These are phyloP conservation scores for Cubamyces sp. DNA, from an alignment of 768 basidiomycete genomes.

Conservation along the genomic window DNA sequence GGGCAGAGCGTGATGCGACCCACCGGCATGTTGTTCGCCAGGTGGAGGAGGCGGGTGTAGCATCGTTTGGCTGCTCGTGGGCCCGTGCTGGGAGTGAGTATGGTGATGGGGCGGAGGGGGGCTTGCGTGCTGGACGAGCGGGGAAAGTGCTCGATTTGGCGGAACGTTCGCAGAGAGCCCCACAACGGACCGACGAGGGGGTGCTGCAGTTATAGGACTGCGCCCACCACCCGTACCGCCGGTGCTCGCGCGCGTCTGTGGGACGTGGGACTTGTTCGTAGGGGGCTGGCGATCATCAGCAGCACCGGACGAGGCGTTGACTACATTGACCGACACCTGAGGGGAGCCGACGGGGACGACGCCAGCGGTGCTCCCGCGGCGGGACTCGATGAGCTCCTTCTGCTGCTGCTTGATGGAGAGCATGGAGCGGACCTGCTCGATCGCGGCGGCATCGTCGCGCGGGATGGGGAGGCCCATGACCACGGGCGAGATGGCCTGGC, in stretches of 20 bases:
- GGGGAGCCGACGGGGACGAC: conserved; percentile 31
- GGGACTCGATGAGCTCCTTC: conserved; percentile 71
- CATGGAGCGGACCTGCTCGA: conserved; percentile 67
- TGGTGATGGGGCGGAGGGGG: conserved; percentile 34
- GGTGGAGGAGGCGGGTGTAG: conserved; percentile 26
- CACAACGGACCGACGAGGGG: conserved; percentile 31
- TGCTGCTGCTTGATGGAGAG: conserved; percentile 70
- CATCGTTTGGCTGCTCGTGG: conserved; percentile 20
- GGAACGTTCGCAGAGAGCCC: conserved; percentile 29
- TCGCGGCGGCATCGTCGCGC: conserved; percentile 59
- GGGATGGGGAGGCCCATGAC: conserved; percentile 60
- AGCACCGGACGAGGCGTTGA: conserved; percentile 22
- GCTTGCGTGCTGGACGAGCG: conserved; percentile 35
- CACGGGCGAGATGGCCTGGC: conserved; percentile 63
- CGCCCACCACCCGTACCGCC: conserved; percentile 32
- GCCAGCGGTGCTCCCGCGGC: conserved; percentile 58
- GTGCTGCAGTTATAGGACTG: conserved; percentile 42
- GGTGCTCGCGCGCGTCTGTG: background rate
- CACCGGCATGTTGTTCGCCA: conserved; percentile 6
- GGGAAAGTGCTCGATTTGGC: conserved; percentile 42
- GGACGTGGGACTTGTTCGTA: background rate
- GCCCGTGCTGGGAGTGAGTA: conserved; percentile 39
- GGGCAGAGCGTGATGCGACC: conserved; percentile 51
- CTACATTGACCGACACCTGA: conserved; percentile 31
- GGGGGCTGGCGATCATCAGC: conserved; percentile 27